phyloP scores from a whole-genome alignment of 2,329 filamentous ascomycete genomes.

The Aspergillaceae sp. region DNA sequence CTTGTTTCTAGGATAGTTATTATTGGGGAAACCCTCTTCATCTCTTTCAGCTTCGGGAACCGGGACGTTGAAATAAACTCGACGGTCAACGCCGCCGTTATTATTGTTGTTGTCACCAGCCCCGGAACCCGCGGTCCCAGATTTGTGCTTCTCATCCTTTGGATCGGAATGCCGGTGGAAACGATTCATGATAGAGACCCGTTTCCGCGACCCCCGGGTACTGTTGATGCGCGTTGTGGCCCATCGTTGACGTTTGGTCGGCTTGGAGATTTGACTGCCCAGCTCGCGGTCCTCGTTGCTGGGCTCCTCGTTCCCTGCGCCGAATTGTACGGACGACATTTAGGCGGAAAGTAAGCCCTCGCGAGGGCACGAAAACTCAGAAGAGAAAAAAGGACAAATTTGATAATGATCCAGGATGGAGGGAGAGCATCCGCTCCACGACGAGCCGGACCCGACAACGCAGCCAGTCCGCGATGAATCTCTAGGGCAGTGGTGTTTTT shows the following conservation, averaged over 20 bases:
- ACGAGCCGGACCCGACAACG: constrained; percentile 16
- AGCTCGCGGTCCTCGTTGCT: constrained; percentile 20
- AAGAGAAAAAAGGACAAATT: constrained; percentile 6
- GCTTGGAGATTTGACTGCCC: constrained; percentile 46
- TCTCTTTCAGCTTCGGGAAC: constrained; percentile 68
- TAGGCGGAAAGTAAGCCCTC: constrained; percentile 19
- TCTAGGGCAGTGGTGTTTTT: neutral
- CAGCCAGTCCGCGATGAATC: constrained; percentile 12
- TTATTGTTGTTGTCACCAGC: constrained; percentile 7
- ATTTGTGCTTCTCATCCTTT: constrained; percentile 61
- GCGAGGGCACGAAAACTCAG: constrained; percentile 17
- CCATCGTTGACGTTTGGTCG: constrained; percentile 81
- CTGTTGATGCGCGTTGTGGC: constrained; percentile 82
- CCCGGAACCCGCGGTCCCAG: constrained; percentile 25
- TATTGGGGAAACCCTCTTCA: constrained; percentile 65
- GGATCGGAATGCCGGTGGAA: constrained; percentile 54
- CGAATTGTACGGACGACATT: constrained; percentile 34
- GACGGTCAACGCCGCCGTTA: constrained; percentile 41
- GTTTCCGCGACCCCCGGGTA: constrained; percentile 67
- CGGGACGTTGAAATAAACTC: constrained; percentile 70
- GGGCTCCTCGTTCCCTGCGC: constrained; percentile 20
- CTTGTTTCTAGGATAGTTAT: constrained; percentile 79
- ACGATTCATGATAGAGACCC: constrained; percentile 71
- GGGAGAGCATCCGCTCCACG: constrained; percentile 21
- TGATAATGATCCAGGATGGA: constrained; percentile 4